These are phyloP conservation scores for Cyanidioschyzon merolae DNA, from an alignment of 23 red algal genomes.

Conservation along the genomic window DNA sequence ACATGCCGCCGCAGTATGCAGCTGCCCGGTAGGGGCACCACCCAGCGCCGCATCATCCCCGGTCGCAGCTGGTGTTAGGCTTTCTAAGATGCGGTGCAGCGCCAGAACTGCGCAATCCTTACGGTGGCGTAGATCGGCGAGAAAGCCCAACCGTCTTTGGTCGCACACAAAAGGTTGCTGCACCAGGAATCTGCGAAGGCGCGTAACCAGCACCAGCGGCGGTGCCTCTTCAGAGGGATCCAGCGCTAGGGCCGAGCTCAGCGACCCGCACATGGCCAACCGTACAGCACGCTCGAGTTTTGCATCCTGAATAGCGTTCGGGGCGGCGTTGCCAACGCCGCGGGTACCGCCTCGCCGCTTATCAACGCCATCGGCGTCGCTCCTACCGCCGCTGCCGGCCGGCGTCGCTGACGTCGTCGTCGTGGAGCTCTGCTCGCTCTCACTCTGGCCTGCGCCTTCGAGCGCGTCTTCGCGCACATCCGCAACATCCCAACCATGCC, in stretches of 20 bases:
- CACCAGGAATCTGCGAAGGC: background rate
- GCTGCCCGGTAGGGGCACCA: background rate
- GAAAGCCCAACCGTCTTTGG: background rate
- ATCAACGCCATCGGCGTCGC: background rate
- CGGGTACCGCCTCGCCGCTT: background rate
- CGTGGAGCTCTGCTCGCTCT: background rate
- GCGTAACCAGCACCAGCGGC: background rate
- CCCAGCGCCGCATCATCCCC: background rate
- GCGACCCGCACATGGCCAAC: background rate
- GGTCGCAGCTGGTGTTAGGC: background rate
- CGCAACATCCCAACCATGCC: too few relatives aligned
- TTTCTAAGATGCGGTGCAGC: background rate
- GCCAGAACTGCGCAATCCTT: constrained; percentile 16
- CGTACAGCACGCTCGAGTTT: background rate
- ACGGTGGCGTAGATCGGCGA: background rate
- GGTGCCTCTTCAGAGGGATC: background rate
- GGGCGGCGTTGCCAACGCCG: background rate
- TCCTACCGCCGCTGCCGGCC: background rate
- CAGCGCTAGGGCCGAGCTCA: background rate
- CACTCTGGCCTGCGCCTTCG: background rate
- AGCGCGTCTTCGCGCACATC: background rate
- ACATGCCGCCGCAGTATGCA: background rate
- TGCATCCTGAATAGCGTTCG: background rate
- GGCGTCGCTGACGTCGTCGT: background rate
- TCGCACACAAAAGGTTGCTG: constrained; percentile 1